Conservation (phyloP, 768 basidiomycete species). For the Cystoderma amianthinum region DNA sequence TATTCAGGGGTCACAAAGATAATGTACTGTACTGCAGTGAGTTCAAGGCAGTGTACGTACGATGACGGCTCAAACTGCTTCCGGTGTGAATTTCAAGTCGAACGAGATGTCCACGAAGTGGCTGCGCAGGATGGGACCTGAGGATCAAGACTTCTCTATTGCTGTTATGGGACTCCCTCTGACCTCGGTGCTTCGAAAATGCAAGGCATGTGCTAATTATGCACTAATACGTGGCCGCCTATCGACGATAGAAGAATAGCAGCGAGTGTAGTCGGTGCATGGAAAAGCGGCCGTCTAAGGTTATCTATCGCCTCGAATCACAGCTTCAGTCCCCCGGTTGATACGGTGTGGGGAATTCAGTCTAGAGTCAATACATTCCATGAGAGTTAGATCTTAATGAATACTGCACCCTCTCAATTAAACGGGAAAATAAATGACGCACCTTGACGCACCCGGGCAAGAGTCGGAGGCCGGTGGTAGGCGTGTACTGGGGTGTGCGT, state of each 20-base stretch:
- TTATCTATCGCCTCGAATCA: too few relatives aligned
- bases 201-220: background rate
- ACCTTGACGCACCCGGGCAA: too few relatives aligned
- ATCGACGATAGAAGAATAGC: too few relatives aligned
- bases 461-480: too few relatives aligned
- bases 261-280: background rate
- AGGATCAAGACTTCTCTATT: constrained; percentile 1
- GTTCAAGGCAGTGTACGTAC: background rate
- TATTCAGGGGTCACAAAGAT: background rate
- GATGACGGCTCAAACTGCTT: background rate
- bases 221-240: background rate
- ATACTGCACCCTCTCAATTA: too few relatives aligned
- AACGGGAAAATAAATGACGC: too few relatives aligned
- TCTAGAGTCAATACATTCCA: too few relatives aligned
- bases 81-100: constrained; percentile 1
- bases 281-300: too few relatives aligned
- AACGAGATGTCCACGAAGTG: background rate
- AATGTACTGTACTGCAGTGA: background rate
- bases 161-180: constrained; percentile 1
- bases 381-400: too few relatives aligned
- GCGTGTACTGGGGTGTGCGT: too few relatives aligned
- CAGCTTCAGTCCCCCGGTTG: too few relatives aligned
- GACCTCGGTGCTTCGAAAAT: constrained; percentile 3
- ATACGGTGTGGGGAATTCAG: too few relatives aligned
- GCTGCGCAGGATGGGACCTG: background rate